phyloP scores from a whole-genome alignment of 768 basidiomycete genomes.

The Sarcodon sp. region DNA sequence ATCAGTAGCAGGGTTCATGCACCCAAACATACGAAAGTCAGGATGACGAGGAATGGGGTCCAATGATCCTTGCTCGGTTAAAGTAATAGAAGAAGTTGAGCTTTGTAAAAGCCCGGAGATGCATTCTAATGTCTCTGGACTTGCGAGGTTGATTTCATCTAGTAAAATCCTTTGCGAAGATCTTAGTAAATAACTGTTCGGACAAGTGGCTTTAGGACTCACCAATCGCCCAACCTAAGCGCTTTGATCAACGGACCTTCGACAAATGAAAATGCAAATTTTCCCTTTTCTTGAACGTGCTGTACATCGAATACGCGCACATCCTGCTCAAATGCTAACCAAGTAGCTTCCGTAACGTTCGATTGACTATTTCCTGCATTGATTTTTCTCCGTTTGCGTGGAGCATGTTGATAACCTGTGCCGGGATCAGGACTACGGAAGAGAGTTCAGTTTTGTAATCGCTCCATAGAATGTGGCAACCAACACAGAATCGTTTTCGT shows the following conservation, averaged over 20 bases:
- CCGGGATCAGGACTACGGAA: neutral
- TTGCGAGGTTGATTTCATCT: slow-evolving; percentile 94
- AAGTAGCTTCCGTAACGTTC: slow-evolving; percentile 35
- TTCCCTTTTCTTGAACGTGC: slow-evolving; percentile 78
- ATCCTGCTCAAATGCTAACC: slow-evolving; percentile 55
- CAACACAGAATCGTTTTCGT: slow-evolving; percentile 10
- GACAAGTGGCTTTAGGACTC: slow-evolving; percentile 14
- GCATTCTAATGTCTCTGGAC: slow-evolving; percentile 88
- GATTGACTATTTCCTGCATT: slow-evolving; percentile 22
- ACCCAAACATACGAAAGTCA: slow-evolving; percentile 93
- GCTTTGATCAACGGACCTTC: slow-evolving; percentile 95
- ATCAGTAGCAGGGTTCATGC: slow-evolving; percentile 99
- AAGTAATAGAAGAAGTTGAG: slow-evolving; percentile 78
- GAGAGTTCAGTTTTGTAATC: neutral
- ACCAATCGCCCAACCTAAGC: slow-evolving; percentile 85
- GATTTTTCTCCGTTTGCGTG: slow-evolving; percentile 63
- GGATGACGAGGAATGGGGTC: slow-evolving; percentile 87
- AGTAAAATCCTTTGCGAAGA: slow-evolving; percentile 62
- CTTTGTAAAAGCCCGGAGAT: slow-evolving; percentile 79
- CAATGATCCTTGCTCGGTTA: slow-evolving; percentile 87
- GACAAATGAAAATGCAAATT: slow-evolving; percentile 88
- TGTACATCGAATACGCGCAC: slow-evolving; percentile 79
- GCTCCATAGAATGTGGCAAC: slow-evolving; percentile 8
- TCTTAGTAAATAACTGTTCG: neutral
- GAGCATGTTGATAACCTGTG: slow-evolving; percentile 12